Evolutionary conservation across 2,329 filamentous ascomycete genomes (phyloP).

Genomic region (Biscogniauxia mediterranea): DNA sequence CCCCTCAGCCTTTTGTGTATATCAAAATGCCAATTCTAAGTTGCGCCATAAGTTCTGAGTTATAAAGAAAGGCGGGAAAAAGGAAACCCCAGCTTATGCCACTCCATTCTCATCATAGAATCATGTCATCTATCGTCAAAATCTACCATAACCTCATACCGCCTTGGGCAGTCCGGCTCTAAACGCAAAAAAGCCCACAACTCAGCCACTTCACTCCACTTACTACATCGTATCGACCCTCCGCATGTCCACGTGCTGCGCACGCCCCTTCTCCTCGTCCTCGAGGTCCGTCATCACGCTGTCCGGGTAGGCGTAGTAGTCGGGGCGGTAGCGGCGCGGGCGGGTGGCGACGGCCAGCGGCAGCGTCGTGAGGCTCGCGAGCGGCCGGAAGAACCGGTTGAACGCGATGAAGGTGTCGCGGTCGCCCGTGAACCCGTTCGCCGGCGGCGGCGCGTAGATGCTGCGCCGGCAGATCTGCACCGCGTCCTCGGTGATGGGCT

Average conservation of each 20-base stretch:
- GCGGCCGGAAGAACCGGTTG: slow-evolving; percentile 47
- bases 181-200: too few species aligned
- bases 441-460: slow-evolving; percentile 35
- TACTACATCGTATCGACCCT: not conserved
- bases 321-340: slow-evolving; percentile 4
- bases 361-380: slow-evolving; percentile 9
- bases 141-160: too few species aligned
- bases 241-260: too few species aligned
- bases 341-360: slow-evolving; percentile 8
- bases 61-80: too few species aligned
- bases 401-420: slow-evolving; percentile 42
- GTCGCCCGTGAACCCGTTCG: slow-evolving; percentile 40
- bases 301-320: not conserved
- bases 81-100: too few species aligned
- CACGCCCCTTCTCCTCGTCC: slow-evolving; percentile 4
- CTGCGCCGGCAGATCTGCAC: slow-evolving; percentile 39
- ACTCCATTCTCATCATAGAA: too few species aligned
- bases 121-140: too few species aligned
- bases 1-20: too few species aligned
- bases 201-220: too few species aligned
- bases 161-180: too few species aligned
- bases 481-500: slow-evolving; percentile 43
- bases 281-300: not conserved
- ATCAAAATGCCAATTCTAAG: too few species aligned
- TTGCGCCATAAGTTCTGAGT: too few species aligned